These are phyloP conservation scores for Solanum dulcamara DNA, from an alignment of 257 asterid species.

Conservation along the genomic window DNA sequence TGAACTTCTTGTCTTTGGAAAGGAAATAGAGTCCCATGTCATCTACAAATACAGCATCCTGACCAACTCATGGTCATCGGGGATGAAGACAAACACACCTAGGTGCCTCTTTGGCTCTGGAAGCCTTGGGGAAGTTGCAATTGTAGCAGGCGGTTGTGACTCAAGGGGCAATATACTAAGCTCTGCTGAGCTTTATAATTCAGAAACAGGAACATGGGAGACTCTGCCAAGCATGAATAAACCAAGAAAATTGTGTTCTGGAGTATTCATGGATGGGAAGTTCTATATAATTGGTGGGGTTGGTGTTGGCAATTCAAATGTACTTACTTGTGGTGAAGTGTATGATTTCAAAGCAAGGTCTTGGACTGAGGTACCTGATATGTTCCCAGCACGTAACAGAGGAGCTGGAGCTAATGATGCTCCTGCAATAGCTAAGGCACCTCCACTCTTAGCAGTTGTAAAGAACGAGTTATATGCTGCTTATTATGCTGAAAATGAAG, in stretches of 20 bases:
- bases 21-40: conserved; percentile 13
- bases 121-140: conserved; percentile 66
- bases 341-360: conserved; percentile 38
- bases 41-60: conserved; percentile 19
- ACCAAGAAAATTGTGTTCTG: conserved; percentile 68
- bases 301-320: conserved; percentile 32
- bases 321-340: conserved; percentile 64
- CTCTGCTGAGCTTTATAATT: conserved; percentile 59
- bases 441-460: conserved; percentile 81
- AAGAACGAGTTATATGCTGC: conserved; percentile 72
- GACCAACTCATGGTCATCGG: conserved; percentile 23
- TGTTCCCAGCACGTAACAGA: conserved; percentile 46
- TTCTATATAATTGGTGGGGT: conserved; percentile 70
- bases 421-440: conserved; percentile 57
- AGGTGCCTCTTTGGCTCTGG: conserved; percentile 65
- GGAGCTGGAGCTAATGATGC: conserved; percentile 19
- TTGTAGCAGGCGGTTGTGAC: conserved; percentile 79
- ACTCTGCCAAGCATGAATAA: conserved; percentile 61
- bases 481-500: conserved; percentile 50
- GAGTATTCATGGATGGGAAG: conserved; percentile 74
- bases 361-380: conserved; percentile 57
- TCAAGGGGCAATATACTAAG: conserved; percentile 38
- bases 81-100: conserved; percentile 12
- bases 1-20: conserved; percentile 34
- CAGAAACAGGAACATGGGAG: conserved; percentile 50